Percentiles rank a stretch among this genome's conserved stretches.
Conservation (phyloP, 1,284 basidiomycete genomes). For the Xerocomus subilludens region DNA sequence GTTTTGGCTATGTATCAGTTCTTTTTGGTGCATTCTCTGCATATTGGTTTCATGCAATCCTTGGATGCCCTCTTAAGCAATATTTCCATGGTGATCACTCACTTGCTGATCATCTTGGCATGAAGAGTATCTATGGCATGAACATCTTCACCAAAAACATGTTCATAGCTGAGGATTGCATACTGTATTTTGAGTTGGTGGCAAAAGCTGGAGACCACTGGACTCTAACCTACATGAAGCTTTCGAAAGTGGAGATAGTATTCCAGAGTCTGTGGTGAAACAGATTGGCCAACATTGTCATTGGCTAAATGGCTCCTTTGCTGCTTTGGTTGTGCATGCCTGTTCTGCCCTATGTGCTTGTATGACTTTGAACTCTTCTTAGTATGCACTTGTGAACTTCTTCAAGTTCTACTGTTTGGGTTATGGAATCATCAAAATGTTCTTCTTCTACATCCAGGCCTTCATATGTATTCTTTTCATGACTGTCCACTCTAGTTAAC, state of each 20-base stretch:
- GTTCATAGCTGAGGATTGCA: conserved; percentile 96
- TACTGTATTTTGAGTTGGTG: conserved; percentile 96
- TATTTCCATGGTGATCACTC: conserved; percentile 99
- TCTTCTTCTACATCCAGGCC: conserved; percentile 95
- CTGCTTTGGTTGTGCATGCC: conserved; percentile 85
- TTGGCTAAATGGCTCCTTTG: conserved; percentile 98
- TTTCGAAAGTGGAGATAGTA: conserved; percentile 78
- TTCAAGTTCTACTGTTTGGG: conserved; percentile 89
- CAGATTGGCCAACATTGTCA: conserved; percentile 95
- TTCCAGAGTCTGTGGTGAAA: conserved; percentile 86
- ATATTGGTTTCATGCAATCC: conserved; percentile 91
- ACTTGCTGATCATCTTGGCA: conserved; percentile 89
- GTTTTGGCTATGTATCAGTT: conserved; percentile 95
- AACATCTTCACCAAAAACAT: conserved; percentile 98
- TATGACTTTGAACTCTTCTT: conserved; percentile 12
- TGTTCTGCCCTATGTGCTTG: conserved; percentile 56
- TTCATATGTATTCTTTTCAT: conserved; percentile 62
- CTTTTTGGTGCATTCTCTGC: conserved; percentile 97
- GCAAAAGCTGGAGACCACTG: conserved; percentile 89
- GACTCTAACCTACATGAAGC: conserved; percentile 95
- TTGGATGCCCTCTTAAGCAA: conserved; percentile 92
- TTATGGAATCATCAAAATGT: conserved; percentile 88
- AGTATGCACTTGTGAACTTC: conserved; percentile 96
- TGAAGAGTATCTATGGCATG: conserved; percentile 97
- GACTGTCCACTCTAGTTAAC: conserved; percentile 11